Evolutionary conservation across 2,329 filamentous ascomycete species (phyloP).

Genomic region (Aspergillus sergii): DNA sequence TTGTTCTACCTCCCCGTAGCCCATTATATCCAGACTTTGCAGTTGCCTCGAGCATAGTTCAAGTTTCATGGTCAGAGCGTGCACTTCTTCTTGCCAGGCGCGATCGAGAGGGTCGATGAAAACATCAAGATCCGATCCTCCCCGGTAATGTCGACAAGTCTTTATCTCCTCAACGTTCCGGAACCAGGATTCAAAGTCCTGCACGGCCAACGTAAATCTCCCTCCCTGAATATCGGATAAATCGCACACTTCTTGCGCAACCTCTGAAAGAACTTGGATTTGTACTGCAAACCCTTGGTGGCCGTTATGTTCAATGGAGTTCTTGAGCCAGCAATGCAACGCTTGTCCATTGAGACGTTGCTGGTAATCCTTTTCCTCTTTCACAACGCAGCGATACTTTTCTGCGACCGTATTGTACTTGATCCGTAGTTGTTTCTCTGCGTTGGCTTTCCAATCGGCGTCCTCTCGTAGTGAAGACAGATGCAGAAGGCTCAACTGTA

Average conservation of each 20-base stretch:
- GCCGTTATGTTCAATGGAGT: conserved; percentile 30
- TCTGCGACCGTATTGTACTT: conserved; percentile 39
- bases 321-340: conserved; percentile 36
- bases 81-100: conserved; percentile 38
- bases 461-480: conserved; percentile 31
- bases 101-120: conserved; percentile 41
- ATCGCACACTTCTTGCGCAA: conserved; percentile 42
- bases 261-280: conserved; percentile 41
- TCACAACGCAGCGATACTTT: conserved; percentile 35
- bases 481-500: conserved; percentile 47
- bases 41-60: conserved; percentile 40
- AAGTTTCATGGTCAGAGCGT: conserved; percentile 33
- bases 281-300: conserved; percentile 37
- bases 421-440: conserved; percentile 33
- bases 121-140: conserved; percentile 15
- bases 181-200: conserved; percentile 42
- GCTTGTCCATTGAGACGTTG: conserved; percentile 39
- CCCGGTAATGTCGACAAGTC: conserved; percentile 18
- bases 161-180: conserved; percentile 30
- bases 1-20: conserved; percentile 27
- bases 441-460: conserved; percentile 33
- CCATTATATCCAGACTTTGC: conserved; percentile 39
- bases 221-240: conserved; percentile 30
- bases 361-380: conserved; percentile 37
- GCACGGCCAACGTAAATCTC: conserved; percentile 33